A percentile compares a stretch with the other conserved stretches of the same genome.
Evolutionary conservation across 495 filamentous ascomycete genomes (phyloP).

Genomic region (Hyaloscypha bicolor): DNA sequence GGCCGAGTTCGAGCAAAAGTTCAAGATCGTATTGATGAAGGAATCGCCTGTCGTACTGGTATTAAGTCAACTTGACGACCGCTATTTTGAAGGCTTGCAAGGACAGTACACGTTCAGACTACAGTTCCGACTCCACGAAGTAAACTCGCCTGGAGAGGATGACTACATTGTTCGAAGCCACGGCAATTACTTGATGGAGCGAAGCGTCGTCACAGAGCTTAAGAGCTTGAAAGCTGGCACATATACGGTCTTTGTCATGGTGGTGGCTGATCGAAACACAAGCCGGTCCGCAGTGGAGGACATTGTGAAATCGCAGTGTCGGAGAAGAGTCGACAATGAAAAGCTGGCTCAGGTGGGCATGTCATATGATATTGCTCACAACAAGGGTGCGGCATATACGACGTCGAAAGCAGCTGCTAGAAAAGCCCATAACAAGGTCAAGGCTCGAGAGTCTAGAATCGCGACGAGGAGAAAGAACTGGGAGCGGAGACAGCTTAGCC

Average conservation of each 20-base stretch:
- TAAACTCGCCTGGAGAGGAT: slow-evolving; percentile 64
- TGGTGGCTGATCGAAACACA: slow-evolving; percentile 33
- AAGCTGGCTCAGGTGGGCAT: slow-evolving; percentile 83
- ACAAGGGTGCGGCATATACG: slow-evolving; percentile 47
- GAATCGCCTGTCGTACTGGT: slow-evolving; percentile 76
- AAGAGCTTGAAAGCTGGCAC: slow-evolving; percentile 52
- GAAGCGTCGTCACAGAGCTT: slow-evolving; percentile 72
- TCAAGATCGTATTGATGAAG: slow-evolving; percentile 69
- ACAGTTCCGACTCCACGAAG: slow-evolving; percentile 81
- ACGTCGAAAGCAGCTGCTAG: slow-evolving; percentile 18
- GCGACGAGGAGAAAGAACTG: slow-evolving; percentile 28
- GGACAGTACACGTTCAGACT: slow-evolving; percentile 81
- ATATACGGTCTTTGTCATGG: slow-evolving; percentile 24
- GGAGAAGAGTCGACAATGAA: slow-evolving; percentile 50
- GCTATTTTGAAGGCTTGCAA: slow-evolving; percentile 82
- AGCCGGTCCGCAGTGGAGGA: slow-evolving; percentile 62
- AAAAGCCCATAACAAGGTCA: slow-evolving; percentile 20
- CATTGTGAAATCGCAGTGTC: slow-evolving; percentile 46
- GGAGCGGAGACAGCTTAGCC: slow-evolving; percentile 27
- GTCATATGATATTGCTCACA: slow-evolving; percentile 83
- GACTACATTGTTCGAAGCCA: slow-evolving; percentile 86
- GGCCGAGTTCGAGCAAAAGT: slow-evolving; percentile 83
- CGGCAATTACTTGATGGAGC: slow-evolving; percentile 58
- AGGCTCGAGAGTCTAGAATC: slow-evolving; percentile 25
- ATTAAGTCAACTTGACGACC: slow-evolving; percentile 76